Base-by-base conservation (phyloP, 2,329 filamentous ascomycete genomes). In the Neophaeococcomyces mojaviensis region DNA sequence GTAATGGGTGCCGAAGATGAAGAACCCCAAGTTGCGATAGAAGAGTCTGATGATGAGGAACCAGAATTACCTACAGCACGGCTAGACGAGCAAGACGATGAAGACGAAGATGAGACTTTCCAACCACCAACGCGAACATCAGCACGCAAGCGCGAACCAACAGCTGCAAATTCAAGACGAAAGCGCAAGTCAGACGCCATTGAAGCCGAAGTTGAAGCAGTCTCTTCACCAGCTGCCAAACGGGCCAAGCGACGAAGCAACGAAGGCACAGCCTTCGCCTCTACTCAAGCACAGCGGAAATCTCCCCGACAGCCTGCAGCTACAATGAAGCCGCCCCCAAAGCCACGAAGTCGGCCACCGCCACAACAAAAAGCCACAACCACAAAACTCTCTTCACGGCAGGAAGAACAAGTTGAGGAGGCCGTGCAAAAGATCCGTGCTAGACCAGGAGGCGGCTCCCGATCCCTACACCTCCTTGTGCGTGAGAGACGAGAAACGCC, bases 391-490 rank as follows among this genome's bases (percentile, higher is more conserved):
- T 56, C 58, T 49, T 30, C 53, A 55, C 48, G 61, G 58, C 47
- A 66, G 42, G 53, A 61, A 37, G 54, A 64, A 4, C 64, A 70
- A 34, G 49, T 71, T 30, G 61, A 68, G 39, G 59, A 64, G 33
- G 61, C 69, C 16, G 64, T 71, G 15, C 66, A 69, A 44, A 66
- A 67, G 37, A 65, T 71, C 35, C 63, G 63, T 46, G 67, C 64
- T 36, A 61, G 67, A 41, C 72, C 72, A 16, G 62, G 68, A 6
- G 39, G 72, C 69, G 44, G 68, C 67, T 35, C 67, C 68, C 48
- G 71, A 72, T 36, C 59, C 74, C 3, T 69, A 72, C 51, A 73
- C 75, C 39, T 46, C 24, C 22, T 62, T 75, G 24, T 28, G 5
- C 24, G 24, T 6, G 24, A 28, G 38, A 70, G 72, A 49, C 67